phyloP scores from a whole-genome alignment of 139 green algal genomes.

The Deuterostichococcus epilithicus region DNA sequence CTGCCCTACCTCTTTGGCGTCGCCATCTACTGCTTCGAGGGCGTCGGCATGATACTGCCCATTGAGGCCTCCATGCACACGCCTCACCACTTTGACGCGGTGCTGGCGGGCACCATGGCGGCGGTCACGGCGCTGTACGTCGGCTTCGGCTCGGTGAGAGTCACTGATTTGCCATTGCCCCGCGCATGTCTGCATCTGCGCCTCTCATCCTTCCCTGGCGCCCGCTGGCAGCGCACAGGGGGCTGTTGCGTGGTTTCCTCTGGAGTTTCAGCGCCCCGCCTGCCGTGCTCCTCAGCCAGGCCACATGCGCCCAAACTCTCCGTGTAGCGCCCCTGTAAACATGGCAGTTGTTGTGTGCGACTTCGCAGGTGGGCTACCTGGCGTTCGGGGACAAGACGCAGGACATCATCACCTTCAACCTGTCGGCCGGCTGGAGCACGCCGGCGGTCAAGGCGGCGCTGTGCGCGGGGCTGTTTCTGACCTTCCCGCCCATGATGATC shows the following conservation, averaged over 20 bases:
- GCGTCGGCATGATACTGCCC: conserved; percentile 54
- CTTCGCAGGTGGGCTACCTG: conserved; percentile 19
- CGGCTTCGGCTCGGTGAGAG: conserved; percentile 33
- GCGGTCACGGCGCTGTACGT: conserved; percentile 42
- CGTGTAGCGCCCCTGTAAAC: no score
- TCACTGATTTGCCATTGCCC: no score
- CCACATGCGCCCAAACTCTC: no score
- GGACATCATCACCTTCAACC: conserved; percentile 62
- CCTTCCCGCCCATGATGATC: conserved; percentile 59
- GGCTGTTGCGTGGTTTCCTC: no score
- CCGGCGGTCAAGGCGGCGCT: conserved; percentile 39
- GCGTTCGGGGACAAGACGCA: conserved; percentile 26
- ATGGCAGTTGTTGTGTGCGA: no score
- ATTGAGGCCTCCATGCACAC: conserved; percentile 50
- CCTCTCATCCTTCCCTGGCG: no score
- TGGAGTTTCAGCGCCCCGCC: no score
- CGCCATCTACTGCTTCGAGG: conserved; percentile 58
- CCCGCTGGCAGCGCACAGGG: background rate
- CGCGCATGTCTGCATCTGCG: no score
- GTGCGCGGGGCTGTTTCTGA: conserved; percentile 52
- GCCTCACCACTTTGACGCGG: conserved; percentile 25
- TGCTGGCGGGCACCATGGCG: conserved; percentile 23
- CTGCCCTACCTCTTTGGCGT: conserved; percentile 57
- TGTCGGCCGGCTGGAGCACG: conserved; percentile 35
- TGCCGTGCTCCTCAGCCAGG: no score